Base-by-base conservation (phyloP, 805 yeast species). In the Isabelozyma rhagii region DNA sequence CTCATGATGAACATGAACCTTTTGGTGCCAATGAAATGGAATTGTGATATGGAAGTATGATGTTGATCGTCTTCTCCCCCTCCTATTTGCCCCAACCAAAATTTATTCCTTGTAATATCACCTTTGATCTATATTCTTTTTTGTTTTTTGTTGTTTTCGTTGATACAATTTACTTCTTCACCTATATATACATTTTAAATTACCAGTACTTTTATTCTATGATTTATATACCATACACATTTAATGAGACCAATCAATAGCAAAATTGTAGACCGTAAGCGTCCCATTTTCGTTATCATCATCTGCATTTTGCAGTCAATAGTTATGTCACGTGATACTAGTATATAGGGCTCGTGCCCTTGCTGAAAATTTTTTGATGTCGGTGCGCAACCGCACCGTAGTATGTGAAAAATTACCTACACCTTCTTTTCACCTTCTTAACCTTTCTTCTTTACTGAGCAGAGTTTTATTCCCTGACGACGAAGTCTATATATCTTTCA, bases 391-490 rank as follows among this genome's bases (percentile, higher is more conserved):
- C 27, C 38, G n/a, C 43, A 25, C 21, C 11, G 29, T 21, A 45
- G 8, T 43, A 31, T 31, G 10, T 48, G 49, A 53, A 50, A 53
- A 47, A 48, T 47, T 47, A 40, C 40, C 36, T 8, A 17, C 13
- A 43, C 21, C 28, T 51, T 48, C 49, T 51, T 47, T 39, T 43
- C 25, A 39, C 27, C 28, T 36, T 41, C 14, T 21, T 38, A 38
- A 36, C 44, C 47, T 52, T 47, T 28, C 44, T 39, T 47, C 47
- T 48, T 52, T 70, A 81, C 85, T 81, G 85, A 81, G 85, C 84
- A 79, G 82, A 58, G 46, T 47, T 50, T 52, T 66, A 60, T 45
- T 49, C 47, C 59, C 83, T 82, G 85, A 75, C 88, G 88, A 84
- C 83, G 89, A 84, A 84, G 89, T 84, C 89, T 68, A 60, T 51